Evolutionary conservation across 768 basidiomycete species (phyloP).

Genomic region (Amanita muscaria): DNA sequence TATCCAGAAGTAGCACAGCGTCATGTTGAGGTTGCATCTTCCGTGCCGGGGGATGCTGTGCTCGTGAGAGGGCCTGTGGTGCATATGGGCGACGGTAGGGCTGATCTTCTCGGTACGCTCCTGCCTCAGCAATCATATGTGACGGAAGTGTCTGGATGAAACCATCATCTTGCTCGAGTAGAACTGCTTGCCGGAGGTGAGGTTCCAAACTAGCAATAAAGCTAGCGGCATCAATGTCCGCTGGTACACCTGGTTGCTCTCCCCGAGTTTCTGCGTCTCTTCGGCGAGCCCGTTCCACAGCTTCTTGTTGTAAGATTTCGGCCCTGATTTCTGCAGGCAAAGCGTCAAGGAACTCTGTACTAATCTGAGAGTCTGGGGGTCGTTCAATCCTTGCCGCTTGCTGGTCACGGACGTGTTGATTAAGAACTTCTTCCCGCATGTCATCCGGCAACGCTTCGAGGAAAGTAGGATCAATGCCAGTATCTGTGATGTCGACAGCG

Average conservation of each 20-base stretch:
- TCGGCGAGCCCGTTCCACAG: slow-evolving; percentile 63
- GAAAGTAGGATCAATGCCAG: slow-evolving; percentile 97
- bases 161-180: slow-evolving; percentile 81
- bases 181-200: slow-evolving; percentile 79
- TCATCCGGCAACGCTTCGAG: slow-evolving; percentile 96
- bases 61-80: slow-evolving; percentile 22
- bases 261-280: slow-evolving; percentile 30
- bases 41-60: slow-evolving; percentile 27
- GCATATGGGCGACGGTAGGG: slow-evolving; percentile 24
- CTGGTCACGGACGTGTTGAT: slow-evolving; percentile 93
- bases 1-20: slow-evolving; percentile 90
- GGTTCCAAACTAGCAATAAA: slow-evolving; percentile 92
- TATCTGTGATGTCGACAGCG: slow-evolving; percentile 94
- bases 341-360: slow-evolving; percentile 91
- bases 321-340: slow-evolving; percentile 94
- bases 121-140: slow-evolving; percentile 81
- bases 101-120: slow-evolving; percentile 53
- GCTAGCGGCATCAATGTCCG: slow-evolving; percentile 80
- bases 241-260: slow-evolving; percentile 44
- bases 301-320: slow-evolving; percentile 94
- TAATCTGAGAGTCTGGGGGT: slow-evolving; percentile 82
- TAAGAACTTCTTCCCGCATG: slow-evolving; percentile 96
- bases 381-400: slow-evolving; percentile 68
- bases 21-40: slow-evolving; percentile 63
- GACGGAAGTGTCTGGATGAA: slow-evolving; percentile 77